phyloP scores from a whole-genome alignment of 2,329 filamentous ascomycete genomes.

The Aspergillus niger region DNA sequence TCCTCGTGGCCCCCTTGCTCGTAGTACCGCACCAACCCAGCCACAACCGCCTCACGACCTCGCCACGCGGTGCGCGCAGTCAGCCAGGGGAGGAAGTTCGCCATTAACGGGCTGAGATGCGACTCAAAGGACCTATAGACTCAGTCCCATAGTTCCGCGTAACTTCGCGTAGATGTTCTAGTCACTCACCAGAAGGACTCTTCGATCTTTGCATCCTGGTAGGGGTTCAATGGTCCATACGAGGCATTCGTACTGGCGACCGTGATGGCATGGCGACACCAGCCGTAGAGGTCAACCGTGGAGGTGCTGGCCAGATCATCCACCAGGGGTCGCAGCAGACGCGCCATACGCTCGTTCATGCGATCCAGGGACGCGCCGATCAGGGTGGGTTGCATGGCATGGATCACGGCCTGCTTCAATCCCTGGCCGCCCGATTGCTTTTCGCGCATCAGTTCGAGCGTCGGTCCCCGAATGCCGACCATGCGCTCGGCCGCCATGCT shows the following conservation, averaged over 20 bases:
- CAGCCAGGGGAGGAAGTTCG: constrained; percentile 38
- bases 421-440: constrained; percentile 24
- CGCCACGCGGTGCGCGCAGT: constrained; percentile 42
- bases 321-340: constrained; percentile 15
- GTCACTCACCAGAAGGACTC: constrained; percentile 8
- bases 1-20: constrained; percentile 40
- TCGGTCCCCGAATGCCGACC: constrained; percentile 22
- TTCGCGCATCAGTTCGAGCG: constrained; percentile 24
- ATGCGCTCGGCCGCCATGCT: constrained; percentile 18
- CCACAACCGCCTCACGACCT: constrained; percentile 38
- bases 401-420: constrained; percentile 18
- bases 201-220: constrained; percentile 17
- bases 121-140: constrained; percentile 42
- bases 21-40: constrained; percentile 46
- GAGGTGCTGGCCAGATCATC: constrained; percentile 17
- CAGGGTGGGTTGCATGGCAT: constrained; percentile 29
- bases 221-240: constrained; percentile 35
- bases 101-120: constrained; percentile 33
- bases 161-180: neutral
- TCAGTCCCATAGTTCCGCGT: neutral
- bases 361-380: constrained; percentile 25
- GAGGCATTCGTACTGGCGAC: constrained; percentile 30
- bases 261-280: constrained; percentile 31
- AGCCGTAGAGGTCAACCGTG: constrained; percentile 29
- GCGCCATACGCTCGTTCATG: constrained; percentile 31